Evolutionary conservation across 768 basidiomycete genomes (phyloP).

Genomic region (Macrocybe gigantea): DNA sequence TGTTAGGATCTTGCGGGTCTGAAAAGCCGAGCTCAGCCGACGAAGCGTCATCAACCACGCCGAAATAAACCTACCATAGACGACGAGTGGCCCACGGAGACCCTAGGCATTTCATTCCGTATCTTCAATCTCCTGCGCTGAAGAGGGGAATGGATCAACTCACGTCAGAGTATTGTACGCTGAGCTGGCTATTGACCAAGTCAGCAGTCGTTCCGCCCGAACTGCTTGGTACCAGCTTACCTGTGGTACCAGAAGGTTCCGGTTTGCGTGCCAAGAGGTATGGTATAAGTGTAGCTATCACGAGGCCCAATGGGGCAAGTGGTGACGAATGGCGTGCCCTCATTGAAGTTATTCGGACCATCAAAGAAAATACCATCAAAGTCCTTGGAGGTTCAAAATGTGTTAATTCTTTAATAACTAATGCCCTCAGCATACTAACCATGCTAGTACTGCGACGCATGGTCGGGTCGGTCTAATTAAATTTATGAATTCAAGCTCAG

Average conservation of each 20-base stretch:
- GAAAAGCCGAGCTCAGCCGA: constrained; percentile 9
- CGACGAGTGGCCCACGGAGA: constrained; percentile 25
- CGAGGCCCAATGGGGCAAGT: constrained; percentile 27
- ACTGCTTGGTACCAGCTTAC: not conserved
- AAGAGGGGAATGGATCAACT: not conserved
- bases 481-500: not conserved
- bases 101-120: constrained; percentile 11
- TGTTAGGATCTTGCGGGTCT: constrained; percentile 10
- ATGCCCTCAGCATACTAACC: not conserved
- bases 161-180: constrained; percentile 17
- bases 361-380: constrained; percentile 20
- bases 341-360: constrained; percentile 15
- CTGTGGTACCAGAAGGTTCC: constrained; percentile 39
- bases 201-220: no score
- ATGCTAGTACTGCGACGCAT: constrained; percentile 17
- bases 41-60: constrained; percentile 2
- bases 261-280: constrained; percentile 28
- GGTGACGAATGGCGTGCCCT: constrained; percentile 29
- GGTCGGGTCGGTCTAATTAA: constrained; percentile 12
- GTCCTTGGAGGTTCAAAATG: not conserved
- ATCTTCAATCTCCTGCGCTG: not conserved
- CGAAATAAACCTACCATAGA: constrained; percentile 18
- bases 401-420: not conserved
- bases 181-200: constrained; percentile 8
- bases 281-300: constrained; percentile 28